Percentiles rank a stretch among this genome's conserved stretches.
Conservation (phyloP, 768 basidiomycete genomes). For the Tylopilus balloui region DNA sequence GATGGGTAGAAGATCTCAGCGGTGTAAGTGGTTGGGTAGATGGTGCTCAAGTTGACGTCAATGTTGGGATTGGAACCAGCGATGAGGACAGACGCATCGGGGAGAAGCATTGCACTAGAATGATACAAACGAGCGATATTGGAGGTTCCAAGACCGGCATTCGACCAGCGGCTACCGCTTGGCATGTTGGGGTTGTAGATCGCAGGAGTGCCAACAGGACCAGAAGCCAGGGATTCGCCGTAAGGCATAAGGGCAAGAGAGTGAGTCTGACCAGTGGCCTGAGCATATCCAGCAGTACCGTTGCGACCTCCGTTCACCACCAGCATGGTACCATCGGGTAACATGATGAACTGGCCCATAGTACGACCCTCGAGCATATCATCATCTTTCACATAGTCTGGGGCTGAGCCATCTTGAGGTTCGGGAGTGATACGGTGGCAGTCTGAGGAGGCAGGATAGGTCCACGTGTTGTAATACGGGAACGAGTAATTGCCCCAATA, state of each 20-base stretch:
- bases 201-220: conserved; percentile 71
- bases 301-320: conserved; percentile 79
- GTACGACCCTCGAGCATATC: conserved; percentile 70
- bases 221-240: conserved; percentile 72
- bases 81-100: conserved; percentile 80
- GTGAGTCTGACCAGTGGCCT: conserved; percentile 43
- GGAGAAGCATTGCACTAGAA: conserved; percentile 82
- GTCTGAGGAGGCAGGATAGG: conserved; percentile 62
- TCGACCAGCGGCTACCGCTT: conserved; percentile 71
- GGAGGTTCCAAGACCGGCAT: conserved; percentile 56
- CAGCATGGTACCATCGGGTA: conserved; percentile 72
- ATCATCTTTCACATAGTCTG: conserved; percentile 68
- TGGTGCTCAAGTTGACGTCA: conserved; percentile 64
- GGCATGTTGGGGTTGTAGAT: conserved; percentile 79
- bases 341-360: conserved; percentile 90
- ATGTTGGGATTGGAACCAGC: conserved; percentile 94
- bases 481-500: conserved; percentile 75
- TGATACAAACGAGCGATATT: conserved; percentile 85
- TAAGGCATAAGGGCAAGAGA: conserved; percentile 56
- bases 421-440: conserved; percentile 88
- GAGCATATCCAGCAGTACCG: conserved; percentile 87
- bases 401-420: conserved; percentile 59
- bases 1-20: conserved; percentile 90
- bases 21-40: conserved; percentile 74
- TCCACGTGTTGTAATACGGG: conserved; percentile 72